phyloP scores from a whole-genome alignment of 106 monocot species.

The Alisma plantagoaquatica region DNA sequence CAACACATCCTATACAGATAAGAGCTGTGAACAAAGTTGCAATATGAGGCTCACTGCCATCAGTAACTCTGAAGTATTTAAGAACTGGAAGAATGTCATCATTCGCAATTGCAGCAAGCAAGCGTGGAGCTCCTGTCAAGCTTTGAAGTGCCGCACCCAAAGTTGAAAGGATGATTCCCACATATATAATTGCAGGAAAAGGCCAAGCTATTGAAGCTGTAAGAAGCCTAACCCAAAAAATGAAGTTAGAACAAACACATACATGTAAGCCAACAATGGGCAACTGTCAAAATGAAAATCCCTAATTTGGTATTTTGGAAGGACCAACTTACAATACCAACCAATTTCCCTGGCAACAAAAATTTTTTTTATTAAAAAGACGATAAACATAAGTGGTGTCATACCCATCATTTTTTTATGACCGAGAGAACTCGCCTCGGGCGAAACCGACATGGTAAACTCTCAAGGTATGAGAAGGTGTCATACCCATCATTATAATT shows the following conservation, averaged over 20 bases:
- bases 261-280: too few species aligned
- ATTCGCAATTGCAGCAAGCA: constrained; percentile 95
- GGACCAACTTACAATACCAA: too few species aligned
- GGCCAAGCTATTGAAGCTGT: constrained; percentile 95
- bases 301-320: too few species aligned
- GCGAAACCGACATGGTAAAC: too few species aligned
- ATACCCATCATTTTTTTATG: too few species aligned
- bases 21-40: constrained; percentile 94
- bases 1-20: constrained; percentile 79
- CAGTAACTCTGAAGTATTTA: constrained; percentile 79
- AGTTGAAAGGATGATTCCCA: constrained; percentile 92
- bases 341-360: too few species aligned
- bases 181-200: constrained; percentile 73
- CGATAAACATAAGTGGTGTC: too few species aligned
- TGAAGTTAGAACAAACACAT: too few species aligned
- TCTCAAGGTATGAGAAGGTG: too few species aligned
- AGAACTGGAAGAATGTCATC: constrained; percentile 98
- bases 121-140: constrained; percentile 88
- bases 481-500: too few species aligned
- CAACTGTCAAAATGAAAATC: background rate
- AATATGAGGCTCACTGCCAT: constrained; percentile 75
- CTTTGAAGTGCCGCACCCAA: constrained; percentile 93
- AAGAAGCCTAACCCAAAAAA: constrained; percentile 91
- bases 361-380: too few species aligned
- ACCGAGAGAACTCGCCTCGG: too few species aligned